phyloP scores from a whole-genome alignment of 129 eudicot species.

The Flaveria ramosissima region DNA sequence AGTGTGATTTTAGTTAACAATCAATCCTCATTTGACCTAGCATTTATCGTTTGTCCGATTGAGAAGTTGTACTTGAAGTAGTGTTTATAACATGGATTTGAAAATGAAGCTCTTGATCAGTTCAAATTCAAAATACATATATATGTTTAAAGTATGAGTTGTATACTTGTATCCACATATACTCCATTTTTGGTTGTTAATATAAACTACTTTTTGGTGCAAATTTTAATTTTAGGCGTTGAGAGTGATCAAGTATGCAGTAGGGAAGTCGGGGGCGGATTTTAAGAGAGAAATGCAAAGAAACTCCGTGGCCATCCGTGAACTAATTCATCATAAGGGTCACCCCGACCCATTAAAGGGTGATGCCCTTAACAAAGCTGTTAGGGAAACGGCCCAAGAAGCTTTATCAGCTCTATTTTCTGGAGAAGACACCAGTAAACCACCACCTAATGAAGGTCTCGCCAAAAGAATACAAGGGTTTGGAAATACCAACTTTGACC shows the following conservation, averaged over 20 bases:
- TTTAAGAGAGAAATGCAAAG: conserved; percentile 96
- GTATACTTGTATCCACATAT: not conserved
- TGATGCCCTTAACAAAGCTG: conserved; percentile 87
- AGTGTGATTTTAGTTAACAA: not conserved
- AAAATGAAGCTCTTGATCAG: not conserved
- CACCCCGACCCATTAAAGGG: conserved; percentile 87
- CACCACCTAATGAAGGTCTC: conserved; percentile 69
- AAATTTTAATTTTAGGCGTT: conserved; percentile 55
- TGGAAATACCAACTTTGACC: conserved; percentile 73
- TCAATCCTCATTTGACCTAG: not conserved
- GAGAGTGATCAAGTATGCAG: conserved; percentile 88
- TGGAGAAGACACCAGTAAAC: conserved; percentile 67
- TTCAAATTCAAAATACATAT: not conserved
- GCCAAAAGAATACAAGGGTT: conserved; percentile 79
- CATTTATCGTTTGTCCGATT: not conserved
- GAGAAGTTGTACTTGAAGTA: not conserved
- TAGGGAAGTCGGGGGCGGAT: conserved; percentile 93
- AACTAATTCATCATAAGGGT: conserved; percentile 84
- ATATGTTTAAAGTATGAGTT: not conserved
- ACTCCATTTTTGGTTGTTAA: not conserved
- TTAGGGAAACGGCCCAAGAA: conserved; percentile 92
- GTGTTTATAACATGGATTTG: not conserved
- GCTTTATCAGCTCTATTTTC: conserved; percentile 84
- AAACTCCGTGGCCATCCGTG: conserved; percentile 83
- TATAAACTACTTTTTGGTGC: not conserved